Evolutionary conservation across 306 rosid genomes (phyloP).

Genomic region (Pueraria montana): DNA sequence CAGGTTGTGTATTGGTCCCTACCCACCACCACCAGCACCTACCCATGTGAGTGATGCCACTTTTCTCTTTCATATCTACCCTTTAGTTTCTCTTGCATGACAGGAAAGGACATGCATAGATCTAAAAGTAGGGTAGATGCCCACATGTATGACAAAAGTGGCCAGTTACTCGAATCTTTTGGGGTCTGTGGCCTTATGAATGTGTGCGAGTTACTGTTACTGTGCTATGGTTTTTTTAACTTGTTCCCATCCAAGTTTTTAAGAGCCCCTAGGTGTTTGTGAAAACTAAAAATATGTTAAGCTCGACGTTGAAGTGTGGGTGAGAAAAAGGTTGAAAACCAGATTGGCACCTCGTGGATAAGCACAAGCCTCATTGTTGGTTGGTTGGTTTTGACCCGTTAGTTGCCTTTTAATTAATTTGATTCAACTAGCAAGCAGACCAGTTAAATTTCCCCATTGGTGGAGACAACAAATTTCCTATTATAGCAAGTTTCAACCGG

Average conservation of each 20-base stretch:
- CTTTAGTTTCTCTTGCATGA: slow-evolving; percentile 47
- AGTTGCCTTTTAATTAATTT: background rate
- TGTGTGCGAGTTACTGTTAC: slow-evolving; percentile 45
- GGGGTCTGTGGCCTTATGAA: slow-evolving; percentile 54
- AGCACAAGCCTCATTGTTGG: slow-evolving; percentile 35
- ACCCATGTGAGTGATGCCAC: slow-evolving; percentile 78
- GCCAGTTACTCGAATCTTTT: slow-evolving; percentile 72
- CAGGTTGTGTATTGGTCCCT: slow-evolving; percentile 75
- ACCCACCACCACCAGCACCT: slow-evolving; percentile 10
- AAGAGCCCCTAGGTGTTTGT: slow-evolving; percentile 57
- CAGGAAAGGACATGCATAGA: slow-evolving; percentile 68
- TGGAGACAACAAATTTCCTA: background rate
- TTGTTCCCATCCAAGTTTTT: slow-evolving; percentile 26
- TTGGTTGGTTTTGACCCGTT: slow-evolving; percentile 40
- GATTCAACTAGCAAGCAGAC: background rate
- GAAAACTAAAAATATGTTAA: background rate
- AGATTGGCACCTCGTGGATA: slow-evolving; percentile 29
- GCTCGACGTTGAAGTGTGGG: background rate
- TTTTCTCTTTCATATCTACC: slow-evolving; percentile 29
- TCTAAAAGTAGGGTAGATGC: slow-evolving; percentile 64
- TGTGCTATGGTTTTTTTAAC: background rate
- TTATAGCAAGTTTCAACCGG: background rate
- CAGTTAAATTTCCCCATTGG: background rate
- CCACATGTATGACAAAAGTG: slow-evolving; percentile 88
- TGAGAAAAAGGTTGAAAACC: background rate